phyloP scores from a whole-genome alignment of 768 basidiomycete genomes.

The Crepidotus variabilis region DNA sequence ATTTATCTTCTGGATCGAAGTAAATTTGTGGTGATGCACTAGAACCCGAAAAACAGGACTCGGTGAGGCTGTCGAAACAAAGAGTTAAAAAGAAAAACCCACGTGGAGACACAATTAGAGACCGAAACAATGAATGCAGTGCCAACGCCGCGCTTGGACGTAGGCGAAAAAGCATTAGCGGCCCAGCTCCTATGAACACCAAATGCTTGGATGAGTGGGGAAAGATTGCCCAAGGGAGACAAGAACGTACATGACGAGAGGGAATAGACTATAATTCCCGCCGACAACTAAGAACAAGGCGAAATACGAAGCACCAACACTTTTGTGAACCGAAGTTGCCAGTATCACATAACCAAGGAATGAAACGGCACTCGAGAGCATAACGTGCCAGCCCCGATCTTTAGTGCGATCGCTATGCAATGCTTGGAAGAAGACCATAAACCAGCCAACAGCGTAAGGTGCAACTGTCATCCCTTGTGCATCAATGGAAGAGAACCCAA shows the following conservation, averaged over 20 bases:
- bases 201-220: background rate
- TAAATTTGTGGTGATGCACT: constrained; percentile 57
- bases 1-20: constrained; percentile 47
- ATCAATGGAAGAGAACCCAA: constrained; percentile 53
- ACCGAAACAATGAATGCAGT: constrained; percentile 60
- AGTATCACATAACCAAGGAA: constrained; percentile 53
- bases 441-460: constrained; percentile 54
- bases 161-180: constrained; percentile 54
- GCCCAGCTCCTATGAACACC: constrained; percentile 48
- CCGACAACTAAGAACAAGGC: constrained; percentile 54
- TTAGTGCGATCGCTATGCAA: constrained; percentile 51
- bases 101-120: constrained; percentile 57
- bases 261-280: constrained; percentile 52
- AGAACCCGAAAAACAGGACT: background rate
- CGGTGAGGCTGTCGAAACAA: background rate
- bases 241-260: constrained; percentile 49
- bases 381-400: constrained; percentile 55
- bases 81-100: constrained; percentile 9
- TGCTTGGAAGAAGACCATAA: constrained; percentile 50
- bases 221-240: background rate
- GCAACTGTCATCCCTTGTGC: constrained; percentile 59
- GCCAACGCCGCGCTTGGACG: constrained; percentile 56
- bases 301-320: constrained; percentile 52
- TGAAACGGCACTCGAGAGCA: constrained; percentile 41
- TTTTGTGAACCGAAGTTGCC: constrained; percentile 46